These are phyloP conservation scores for Fusarium oligoseptatum DNA, from an alignment of 2,329 filamentous ascomycete genomes.

Conservation along the genomic window DNA sequence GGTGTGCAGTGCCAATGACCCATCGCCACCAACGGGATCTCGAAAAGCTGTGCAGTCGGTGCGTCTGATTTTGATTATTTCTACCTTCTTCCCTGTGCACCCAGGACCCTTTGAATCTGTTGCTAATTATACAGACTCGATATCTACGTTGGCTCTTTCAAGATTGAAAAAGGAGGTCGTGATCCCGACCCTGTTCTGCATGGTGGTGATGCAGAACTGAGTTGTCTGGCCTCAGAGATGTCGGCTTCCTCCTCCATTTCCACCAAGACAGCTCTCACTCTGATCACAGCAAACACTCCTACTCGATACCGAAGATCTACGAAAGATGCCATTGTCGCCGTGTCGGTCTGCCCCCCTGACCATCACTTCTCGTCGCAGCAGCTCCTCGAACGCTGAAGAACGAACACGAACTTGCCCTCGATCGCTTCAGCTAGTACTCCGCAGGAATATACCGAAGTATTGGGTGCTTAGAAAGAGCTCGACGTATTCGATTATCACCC, in stretches of 20 bases:
- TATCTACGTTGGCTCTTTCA: not conserved
- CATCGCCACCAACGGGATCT: not conserved
- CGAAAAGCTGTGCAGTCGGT: not conserved
- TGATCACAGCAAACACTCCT: not conserved
- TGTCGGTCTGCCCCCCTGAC: not conserved
- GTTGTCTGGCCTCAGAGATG: not conserved
- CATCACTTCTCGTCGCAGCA: not conserved
- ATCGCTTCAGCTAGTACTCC: not conserved
- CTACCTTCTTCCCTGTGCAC: not conserved
- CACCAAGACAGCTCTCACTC: not conserved
- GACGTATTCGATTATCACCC: no score
- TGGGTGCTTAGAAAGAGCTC: no score
- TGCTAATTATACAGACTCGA: not conserved
- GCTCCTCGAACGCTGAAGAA: not conserved
- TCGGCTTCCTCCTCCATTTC: not conserved
- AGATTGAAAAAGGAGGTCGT: not conserved
- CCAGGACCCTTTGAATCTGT: not conserved
- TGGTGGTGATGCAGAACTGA: not conserved
- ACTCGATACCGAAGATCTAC: not conserved
- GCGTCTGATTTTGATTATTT: not conserved
- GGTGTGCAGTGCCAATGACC: not conserved
- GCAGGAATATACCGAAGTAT: accelerated
- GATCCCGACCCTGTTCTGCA: not conserved
- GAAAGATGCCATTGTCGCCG: not conserved
- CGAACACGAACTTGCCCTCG: not conserved